Evolutionary conservation across 2,329 filamentous ascomycete species (phyloP).

Genomic region (Beauveria scarabaeidicola): DNA sequence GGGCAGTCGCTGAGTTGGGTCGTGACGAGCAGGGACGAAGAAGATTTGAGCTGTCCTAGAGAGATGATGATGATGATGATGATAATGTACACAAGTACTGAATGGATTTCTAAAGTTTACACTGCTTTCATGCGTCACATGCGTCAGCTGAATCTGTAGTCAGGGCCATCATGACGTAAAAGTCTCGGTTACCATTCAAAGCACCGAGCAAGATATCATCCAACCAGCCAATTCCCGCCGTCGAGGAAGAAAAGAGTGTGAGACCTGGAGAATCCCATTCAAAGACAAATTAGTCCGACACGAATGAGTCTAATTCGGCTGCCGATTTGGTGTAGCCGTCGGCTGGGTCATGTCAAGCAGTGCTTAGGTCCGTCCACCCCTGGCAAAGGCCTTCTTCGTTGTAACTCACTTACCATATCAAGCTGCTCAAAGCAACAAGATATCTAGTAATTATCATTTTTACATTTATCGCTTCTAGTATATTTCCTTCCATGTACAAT

Average conservation of each 20-base stretch:
- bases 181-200: constrained; percentile 17
- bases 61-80: neutral
- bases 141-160: neutral
- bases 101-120: too few species aligned
- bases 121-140: neutral
- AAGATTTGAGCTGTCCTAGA: constrained; percentile 13
- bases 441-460: too few species aligned
- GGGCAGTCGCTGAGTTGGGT: constrained; percentile 11
- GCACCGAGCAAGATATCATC: constrained; percentile 19
- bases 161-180: constrained; percentile 10
- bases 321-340: neutral
- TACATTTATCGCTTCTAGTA: too few species aligned
- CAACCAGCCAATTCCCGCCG: constrained; percentile 19
- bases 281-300: constrained; percentile 47
- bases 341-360: too few species aligned
- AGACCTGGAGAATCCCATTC: constrained; percentile 50
- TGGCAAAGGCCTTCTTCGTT: too few species aligned
- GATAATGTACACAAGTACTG: too few species aligned
- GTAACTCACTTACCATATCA: too few species aligned
- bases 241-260: constrained; percentile 29
- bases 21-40: constrained; percentile 17
- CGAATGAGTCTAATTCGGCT: constrained; percentile 43
- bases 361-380: too few species aligned
- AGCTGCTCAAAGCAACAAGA: too few species aligned
- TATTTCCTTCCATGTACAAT: too few species aligned